Evolutionary conservation across 2,329 filamentous ascomycete species (phyloP).

Genomic region (Penicillium sp.): DNA sequence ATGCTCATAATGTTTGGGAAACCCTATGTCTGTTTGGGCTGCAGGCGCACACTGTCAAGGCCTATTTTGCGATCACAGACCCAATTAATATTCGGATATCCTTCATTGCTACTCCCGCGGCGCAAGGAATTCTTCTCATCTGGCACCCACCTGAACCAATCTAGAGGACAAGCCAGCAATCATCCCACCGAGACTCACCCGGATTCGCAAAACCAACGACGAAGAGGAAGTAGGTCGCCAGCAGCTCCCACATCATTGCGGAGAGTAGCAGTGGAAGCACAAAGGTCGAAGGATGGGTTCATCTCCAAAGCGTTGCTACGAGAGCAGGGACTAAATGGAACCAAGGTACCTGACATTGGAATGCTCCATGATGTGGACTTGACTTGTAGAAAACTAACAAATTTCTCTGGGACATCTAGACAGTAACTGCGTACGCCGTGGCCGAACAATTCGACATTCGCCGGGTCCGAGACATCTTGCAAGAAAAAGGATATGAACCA

Average conservation of each 20-base stretch:
- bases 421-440: slow-evolving; percentile 65
- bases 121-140: slow-evolving; percentile 68
- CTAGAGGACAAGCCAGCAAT: slow-evolving; percentile 27
- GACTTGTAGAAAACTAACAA: neutral
- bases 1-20: slow-evolving; percentile 33
- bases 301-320: slow-evolving; percentile 47
- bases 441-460: slow-evolving; percentile 67
- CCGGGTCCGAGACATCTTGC: slow-evolving; percentile 58
- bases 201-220: slow-evolving; percentile 42
- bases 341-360: slow-evolving; percentile 32
- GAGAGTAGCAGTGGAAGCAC: slow-evolving; percentile 82
- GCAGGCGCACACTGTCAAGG: slow-evolving; percentile 29
- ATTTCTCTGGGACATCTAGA: slow-evolving; percentile 32
- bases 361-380: neutral
- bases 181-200: slow-evolving; percentile 12
- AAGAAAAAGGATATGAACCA: slow-evolving; percentile 60
- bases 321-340: slow-evolving; percentile 38
- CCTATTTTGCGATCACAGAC: slow-evolving; percentile 32
- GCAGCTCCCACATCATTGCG: slow-evolving; percentile 73
- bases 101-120: slow-evolving; percentile 44
- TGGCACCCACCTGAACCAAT: slow-evolving; percentile 55
- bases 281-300: slow-evolving; percentile 59
- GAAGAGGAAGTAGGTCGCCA: slow-evolving; percentile 52
- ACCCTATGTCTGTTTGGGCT: slow-evolving; percentile 33
- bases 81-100: slow-evolving; percentile 36